phyloP scores from a whole-genome alignment of 495 filamentous ascomycete genomes.

The Annulohypoxylon moriforme region DNA sequence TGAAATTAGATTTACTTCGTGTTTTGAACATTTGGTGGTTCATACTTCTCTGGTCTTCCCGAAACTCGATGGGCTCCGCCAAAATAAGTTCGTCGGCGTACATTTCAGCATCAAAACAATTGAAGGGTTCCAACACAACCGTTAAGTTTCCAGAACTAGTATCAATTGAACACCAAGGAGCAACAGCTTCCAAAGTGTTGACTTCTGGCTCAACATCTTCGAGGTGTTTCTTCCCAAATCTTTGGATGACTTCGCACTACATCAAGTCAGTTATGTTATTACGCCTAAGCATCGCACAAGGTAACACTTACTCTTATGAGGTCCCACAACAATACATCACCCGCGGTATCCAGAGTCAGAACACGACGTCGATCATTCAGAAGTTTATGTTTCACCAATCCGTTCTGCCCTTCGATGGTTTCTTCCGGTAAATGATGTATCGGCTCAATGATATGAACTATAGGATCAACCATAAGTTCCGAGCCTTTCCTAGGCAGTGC shows the following conservation, averaged over 20 bases:
- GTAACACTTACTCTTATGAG: conserved; percentile 72
- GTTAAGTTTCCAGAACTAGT: conserved; percentile 90
- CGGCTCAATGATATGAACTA: conserved; percentile 68
- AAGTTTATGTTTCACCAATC: conserved; percentile 90
- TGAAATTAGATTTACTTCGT: conserved; percentile 16
- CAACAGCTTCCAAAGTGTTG: conserved; percentile 87
- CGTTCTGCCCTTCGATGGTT: conserved; percentile 94
- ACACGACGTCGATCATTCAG: conserved; percentile 91
- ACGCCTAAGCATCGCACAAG: not conserved
- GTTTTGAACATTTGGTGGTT: not conserved
- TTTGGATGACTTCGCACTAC: conserved; percentile 84
- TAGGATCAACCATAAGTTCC: conserved; percentile 69
- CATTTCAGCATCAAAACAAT: conserved; percentile 97
- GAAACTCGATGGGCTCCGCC: conserved; percentile 78
- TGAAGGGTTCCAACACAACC: conserved; percentile 91
- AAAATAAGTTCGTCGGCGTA: conserved; percentile 89
- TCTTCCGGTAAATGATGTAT: conserved; percentile 81
- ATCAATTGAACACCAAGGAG: conserved; percentile 95
- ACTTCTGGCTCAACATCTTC: conserved; percentile 91
- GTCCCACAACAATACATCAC: conserved; percentile 97
- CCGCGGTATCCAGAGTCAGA: conserved; percentile 91
- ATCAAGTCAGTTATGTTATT: conserved; percentile 27
- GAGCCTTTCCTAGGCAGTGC: conserved; percentile 66
- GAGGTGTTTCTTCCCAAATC: conserved; percentile 91
- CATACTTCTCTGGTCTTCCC: conserved; percentile 95